Evolutionary conservation across 257 asterid genomes (phyloP).

Genomic region (Paraleonurus japonicus): DNA sequence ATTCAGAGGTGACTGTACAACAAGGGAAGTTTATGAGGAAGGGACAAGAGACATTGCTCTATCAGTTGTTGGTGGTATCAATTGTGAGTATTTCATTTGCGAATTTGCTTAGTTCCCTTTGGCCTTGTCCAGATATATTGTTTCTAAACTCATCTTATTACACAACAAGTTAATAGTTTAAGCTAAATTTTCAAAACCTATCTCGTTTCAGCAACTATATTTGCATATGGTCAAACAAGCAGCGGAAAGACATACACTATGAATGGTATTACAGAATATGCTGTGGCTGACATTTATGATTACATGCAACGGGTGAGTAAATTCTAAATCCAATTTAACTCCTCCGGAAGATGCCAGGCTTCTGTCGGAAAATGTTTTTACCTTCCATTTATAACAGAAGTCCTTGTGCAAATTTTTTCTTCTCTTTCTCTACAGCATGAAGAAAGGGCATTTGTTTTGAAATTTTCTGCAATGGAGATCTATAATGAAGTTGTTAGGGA

Average conservation of each 20-base stretch:
- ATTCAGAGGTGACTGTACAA: slow-evolving; percentile 81
- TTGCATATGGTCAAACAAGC: slow-evolving; percentile 99
- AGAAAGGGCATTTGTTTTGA: slow-evolving; percentile 91
- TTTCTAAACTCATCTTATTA: not conserved
- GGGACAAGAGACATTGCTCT: slow-evolving; percentile 89
- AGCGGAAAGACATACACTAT: slow-evolving; percentile 99
- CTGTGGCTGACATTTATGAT: slow-evolving; percentile 69
- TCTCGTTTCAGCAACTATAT: slow-evolving; percentile 74
- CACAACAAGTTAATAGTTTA: not conserved
- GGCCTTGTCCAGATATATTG: not conserved
- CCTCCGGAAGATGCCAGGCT: slow-evolving; percentile 15
- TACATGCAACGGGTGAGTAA: slow-evolving; percentile 41
- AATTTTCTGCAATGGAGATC: slow-evolving; percentile 95
- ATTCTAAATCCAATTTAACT: slow-evolving; percentile 15
- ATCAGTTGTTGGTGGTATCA: slow-evolving; percentile 86
- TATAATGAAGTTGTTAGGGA: slow-evolving; percentile 97
- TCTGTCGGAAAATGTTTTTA: not conserved
- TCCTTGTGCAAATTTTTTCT: not conserved
- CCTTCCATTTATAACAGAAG: slow-evolving; percentile 24
- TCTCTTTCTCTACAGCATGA: slow-evolving; percentile 57
- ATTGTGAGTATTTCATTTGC: slow-evolving; percentile 48
- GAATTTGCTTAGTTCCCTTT: not conserved
- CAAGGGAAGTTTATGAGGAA: slow-evolving; percentile 83
- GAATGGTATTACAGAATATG: slow-evolving; percentile 94
- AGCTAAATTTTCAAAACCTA: slow-evolving; percentile 23